phyloP scores from a whole-genome alignment of 331 rosid species.

The Erythrophleum ivorense region DNA sequence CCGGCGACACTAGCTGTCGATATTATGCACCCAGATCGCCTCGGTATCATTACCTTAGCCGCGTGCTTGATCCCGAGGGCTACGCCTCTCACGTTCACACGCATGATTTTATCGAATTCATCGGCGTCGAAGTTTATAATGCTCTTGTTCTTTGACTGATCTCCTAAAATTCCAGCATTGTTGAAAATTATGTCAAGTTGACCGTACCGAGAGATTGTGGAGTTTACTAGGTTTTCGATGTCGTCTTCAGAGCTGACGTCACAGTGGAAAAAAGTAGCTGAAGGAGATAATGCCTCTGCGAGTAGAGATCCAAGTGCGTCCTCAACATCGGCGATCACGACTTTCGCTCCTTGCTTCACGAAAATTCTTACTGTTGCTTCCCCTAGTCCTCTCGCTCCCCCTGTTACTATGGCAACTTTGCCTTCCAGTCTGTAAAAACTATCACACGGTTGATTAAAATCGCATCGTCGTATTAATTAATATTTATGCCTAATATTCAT shows the following conservation, averaged over 20 bases:
- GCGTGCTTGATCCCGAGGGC: conserved; percentile 86
- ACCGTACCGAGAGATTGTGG: conserved; percentile 60
- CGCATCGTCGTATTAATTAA: too few species aligned
- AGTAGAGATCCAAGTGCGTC: conserved; percentile 60
- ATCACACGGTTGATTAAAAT: too few species aligned
- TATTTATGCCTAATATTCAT: too few species aligned
- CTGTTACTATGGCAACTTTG: conserved; percentile 80
- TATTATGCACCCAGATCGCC: conserved; percentile 68
- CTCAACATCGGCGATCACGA: conserved; percentile 75
- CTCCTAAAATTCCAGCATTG: conserved; percentile 85
- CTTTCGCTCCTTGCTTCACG: conserved; percentile 81
- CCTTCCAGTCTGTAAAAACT: conserved; percentile 73
- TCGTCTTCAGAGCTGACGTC: conserved; percentile 77
- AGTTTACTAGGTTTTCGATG: conserved; percentile 53
- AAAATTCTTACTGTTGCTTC: conserved; percentile 78
- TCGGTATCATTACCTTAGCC: conserved; percentile 77
- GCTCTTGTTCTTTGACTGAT: conserved; percentile 74
- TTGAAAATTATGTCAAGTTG: conserved; percentile 85
- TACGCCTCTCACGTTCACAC: conserved; percentile 80
- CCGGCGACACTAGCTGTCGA: conserved; percentile 80
- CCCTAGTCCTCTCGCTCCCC: conserved; percentile 88
- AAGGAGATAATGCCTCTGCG: conserved; percentile 63
- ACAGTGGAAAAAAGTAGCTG: conserved; percentile 63
- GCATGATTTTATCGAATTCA: conserved; percentile 71
- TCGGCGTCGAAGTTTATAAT: conserved; percentile 64